These are phyloP conservation scores for Ochetophila trinervis DNA, from an alignment of 306 rosid genomes.

Conservation along the genomic window DNA sequence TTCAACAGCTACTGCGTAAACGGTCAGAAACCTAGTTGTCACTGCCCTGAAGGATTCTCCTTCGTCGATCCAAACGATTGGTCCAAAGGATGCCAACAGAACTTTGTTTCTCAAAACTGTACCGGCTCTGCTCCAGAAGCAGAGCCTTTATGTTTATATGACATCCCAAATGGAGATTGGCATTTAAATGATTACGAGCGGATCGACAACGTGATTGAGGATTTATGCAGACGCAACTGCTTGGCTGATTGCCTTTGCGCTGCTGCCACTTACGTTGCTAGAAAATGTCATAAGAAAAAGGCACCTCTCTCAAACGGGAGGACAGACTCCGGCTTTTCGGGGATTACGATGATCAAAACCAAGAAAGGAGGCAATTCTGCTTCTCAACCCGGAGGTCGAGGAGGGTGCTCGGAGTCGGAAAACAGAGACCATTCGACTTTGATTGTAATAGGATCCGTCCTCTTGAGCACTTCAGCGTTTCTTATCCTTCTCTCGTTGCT, in stretches of 20 bases:
- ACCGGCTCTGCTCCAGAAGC: too few species aligned
- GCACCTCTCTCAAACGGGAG: conserved; percentile 48
- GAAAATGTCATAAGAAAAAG: conserved; percentile 45
- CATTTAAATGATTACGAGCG: too few species aligned
- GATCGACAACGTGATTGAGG: conserved; percentile 14
- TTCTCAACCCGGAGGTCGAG: background rate
- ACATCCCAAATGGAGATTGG: too few species aligned
- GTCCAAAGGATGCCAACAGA: too few species aligned
- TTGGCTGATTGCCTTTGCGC: conserved; percentile 49
- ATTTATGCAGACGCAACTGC: conserved; percentile 34
- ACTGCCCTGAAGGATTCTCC: too few species aligned
- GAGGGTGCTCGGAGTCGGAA: background rate
- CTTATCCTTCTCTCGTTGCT: too few species aligned
- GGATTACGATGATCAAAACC: conserved; percentile 34
- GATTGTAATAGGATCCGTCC: conserved; percentile 33
- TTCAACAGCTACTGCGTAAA: too few species aligned
- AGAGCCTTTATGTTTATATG: too few species aligned
- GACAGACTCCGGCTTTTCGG: background rate
- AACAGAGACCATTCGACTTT: conserved; percentile 18
- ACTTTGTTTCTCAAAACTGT: too few species aligned
- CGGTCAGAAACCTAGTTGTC: too few species aligned
- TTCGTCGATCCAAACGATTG: too few species aligned
- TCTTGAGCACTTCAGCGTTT: conserved; percentile 38
- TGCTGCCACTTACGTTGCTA: conserved; percentile 26
- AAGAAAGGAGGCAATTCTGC: conserved; percentile 36